These are phyloP conservation scores for Trametes pubescens DNA, from an alignment of 1,284 basidiomycete genomes.

Conservation along the genomic window DNA sequence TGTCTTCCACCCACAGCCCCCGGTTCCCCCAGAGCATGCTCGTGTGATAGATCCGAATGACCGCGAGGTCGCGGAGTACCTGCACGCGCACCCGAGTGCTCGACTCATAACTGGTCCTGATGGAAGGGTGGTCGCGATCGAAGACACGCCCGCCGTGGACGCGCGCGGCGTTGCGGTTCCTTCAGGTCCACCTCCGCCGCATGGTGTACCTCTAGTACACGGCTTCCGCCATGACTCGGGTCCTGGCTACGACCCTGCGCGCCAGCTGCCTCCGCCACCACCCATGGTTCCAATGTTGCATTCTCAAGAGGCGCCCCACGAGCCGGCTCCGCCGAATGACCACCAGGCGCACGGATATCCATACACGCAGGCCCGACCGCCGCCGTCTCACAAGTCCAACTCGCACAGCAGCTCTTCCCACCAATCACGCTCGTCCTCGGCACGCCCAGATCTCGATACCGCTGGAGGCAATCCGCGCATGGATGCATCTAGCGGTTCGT, in stretches of 20 bases:
- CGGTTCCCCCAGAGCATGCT: constrained; percentile 46
- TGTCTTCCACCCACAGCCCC: constrained; percentile 37
- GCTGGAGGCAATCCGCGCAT: constrained; percentile 31
- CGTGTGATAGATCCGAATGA: constrained; percentile 49
- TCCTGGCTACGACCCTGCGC: constrained; percentile 50
- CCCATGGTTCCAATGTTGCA: constrained; percentile 48
- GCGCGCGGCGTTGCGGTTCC: constrained; percentile 30
- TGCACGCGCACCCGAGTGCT: constrained; percentile 52
- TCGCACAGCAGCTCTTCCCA: constrained; percentile 54
- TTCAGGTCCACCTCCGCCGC: constrained; percentile 50
- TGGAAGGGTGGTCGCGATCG: constrained; percentile 53
- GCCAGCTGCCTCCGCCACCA: constrained; percentile 58
- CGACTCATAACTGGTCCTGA: constrained; percentile 55
- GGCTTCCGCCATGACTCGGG: constrained; percentile 47
- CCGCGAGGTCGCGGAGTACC: constrained; percentile 53
- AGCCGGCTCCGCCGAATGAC: constrained; percentile 42
- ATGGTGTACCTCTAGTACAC: constrained; percentile 44
- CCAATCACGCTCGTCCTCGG: constrained; percentile 42
- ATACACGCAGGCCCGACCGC: constrained; percentile 46
- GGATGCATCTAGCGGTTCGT: constrained; percentile 38
- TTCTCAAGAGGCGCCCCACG: constrained; percentile 46
- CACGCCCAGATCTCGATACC: constrained; percentile 37
- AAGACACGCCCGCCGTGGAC: constrained; percentile 53
- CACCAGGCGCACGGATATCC: constrained; percentile 50
- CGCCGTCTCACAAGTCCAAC: constrained; percentile 47